Base-by-base conservation (phyloP, 2,329 filamentous ascomycete genomes). In the Colletotrichum tabaci region DNA sequence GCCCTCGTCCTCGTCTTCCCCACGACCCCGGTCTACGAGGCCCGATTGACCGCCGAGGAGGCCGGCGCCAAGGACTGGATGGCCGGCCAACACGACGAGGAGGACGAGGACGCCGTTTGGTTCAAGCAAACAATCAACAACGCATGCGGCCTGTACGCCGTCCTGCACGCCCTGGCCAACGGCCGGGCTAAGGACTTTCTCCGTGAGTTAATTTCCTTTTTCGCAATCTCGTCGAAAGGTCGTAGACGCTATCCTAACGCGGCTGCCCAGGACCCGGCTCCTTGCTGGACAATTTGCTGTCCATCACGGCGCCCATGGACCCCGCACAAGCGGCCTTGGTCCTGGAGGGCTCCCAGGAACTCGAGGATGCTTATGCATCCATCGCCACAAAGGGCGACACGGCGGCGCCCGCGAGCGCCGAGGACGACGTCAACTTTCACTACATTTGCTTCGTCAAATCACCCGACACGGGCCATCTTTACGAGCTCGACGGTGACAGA, bases 71-170 rank as follows among this genome's bases (percentile, higher is more conserved):
- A 60, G 9, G 66, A 75, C 21, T 76, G 77, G 69, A 56, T 56
- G 46, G 65, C 72, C 1, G 62, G 35, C 38, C 66, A 35, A 21
- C 66, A 68, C 13, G 23, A 56, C 38, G 90, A 90, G 1, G 80
- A 86, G 4, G 76, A 80, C 1, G 91, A 93, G 73, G 85, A 88
- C n/a, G 89, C 92, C 0, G 80, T 92, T n/a, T 94, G 91, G 91
- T 93, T 91, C 81, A 91, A 89, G 77, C 91, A 93, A 77, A 93
- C 91, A 0, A 93, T 93, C 77, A 86, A 90, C 73, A 93, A 94
- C 77, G 91, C 92, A 2, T 94, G 91, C 77, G 91, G 92, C 0
- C 83, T 93, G 23, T 92, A 93, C 76, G 92, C 87, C 0, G 82
- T 94, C 1, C 78, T 94, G 2, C 92, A 94, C 79, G 87, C 87